Evolutionary conservation across 2,329 filamentous ascomycete species (phyloP).

Genomic region (Alternaria postmessia): DNA sequence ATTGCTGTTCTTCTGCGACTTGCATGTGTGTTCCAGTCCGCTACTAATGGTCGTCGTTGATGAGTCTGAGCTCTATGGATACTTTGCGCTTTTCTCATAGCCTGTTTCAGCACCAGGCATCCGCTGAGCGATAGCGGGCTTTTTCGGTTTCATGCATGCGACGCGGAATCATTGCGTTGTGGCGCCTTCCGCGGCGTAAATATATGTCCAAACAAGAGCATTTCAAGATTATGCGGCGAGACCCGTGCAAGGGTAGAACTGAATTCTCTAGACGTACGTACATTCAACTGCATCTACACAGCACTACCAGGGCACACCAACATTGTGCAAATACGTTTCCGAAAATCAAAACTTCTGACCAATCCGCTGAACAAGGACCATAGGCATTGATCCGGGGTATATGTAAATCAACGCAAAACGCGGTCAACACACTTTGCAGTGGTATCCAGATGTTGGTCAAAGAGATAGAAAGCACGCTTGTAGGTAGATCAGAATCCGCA

Average conservation of each 20-base stretch:
- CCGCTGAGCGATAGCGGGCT: not conserved
- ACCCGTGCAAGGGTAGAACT: too few relatives aligned
- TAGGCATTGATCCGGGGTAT: not conserved
- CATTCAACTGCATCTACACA: not conserved
- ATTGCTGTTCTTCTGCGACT: constrained; percentile 1
- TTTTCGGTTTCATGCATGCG: constrained; percentile 3
- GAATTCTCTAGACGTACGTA: not conserved
- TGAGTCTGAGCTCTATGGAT: not conserved
- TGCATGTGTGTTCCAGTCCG: not conserved
- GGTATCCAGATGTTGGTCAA: not conserved
- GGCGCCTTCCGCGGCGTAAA: not conserved
- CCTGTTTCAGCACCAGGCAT: not conserved
- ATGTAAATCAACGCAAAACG: not conserved
- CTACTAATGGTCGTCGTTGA: not conserved
- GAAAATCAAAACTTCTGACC: not conserved
- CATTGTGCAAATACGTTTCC: not conserved
- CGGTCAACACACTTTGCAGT: not conserved
- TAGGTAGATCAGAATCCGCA: not conserved
- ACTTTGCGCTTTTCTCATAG: not conserved
- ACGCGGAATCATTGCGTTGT: not conserved
- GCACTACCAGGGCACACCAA: not conserved
- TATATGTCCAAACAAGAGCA: not conserved
- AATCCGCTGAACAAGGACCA: not conserved
- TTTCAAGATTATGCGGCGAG: not conserved
- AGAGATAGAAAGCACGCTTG: constrained; percentile 7